These are phyloP conservation scores for Yarrowia divulgata DNA, from an alignment of 805 yeast species.

Conservation along the genomic window DNA sequence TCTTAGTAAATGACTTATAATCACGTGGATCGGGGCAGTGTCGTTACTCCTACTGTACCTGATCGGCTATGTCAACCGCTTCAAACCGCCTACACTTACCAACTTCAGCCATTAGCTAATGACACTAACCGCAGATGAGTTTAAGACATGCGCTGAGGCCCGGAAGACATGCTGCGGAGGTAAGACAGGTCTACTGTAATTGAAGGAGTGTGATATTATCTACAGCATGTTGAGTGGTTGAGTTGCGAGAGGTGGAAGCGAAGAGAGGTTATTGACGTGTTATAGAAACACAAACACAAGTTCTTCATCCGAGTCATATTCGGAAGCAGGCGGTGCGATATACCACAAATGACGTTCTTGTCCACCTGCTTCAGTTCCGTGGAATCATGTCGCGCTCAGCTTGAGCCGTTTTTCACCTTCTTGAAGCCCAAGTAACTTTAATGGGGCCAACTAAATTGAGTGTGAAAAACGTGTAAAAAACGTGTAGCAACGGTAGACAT, in stretches of 20 bases:
- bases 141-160: neutral
- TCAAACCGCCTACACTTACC: no score
- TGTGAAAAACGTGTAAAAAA: no score
- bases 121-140: neutral
- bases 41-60: no score
- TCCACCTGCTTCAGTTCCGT: neutral
- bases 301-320: no score
- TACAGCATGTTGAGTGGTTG: constrained; percentile 10
- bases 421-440: constrained; percentile 7
- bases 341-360: no score
- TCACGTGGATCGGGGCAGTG: no score
- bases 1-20: no score
- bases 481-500: neutral
- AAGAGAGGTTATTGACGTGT: no score
- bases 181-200: neutral
- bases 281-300: no score
- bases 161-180: constrained; percentile 5
- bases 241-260: neutral
- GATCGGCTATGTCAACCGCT: no score
- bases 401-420: neutral
- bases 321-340: no score
- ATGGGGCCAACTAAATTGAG: neutral
- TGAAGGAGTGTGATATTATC: neutral
- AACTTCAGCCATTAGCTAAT: neutral
- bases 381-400: neutral